Conservation (phyloP, 129 eudicot genomes). For the Tagetes erecta region DNA sequence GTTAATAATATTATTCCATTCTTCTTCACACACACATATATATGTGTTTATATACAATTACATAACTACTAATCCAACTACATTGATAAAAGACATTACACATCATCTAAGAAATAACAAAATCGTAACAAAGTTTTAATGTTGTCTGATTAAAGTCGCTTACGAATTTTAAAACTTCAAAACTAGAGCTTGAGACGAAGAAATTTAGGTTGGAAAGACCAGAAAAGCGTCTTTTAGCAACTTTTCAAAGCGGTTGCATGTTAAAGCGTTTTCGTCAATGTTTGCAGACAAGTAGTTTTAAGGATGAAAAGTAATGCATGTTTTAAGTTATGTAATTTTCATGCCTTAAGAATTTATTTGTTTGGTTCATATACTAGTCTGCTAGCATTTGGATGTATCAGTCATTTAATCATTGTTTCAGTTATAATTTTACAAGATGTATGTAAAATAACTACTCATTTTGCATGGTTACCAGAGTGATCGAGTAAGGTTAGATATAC, state of each 20-base stretch:
- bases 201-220: too few species aligned
- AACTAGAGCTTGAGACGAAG: not conserved
- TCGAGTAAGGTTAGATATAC: not conserved
- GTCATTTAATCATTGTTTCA: not conserved
- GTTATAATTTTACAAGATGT: not conserved
- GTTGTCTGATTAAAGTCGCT: not conserved
- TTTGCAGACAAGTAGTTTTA: not conserved
- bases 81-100: not conserved
- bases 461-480: not conserved
- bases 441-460: not conserved
- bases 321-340: not conserved
- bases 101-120: not conserved
- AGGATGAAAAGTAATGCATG: too few species aligned
- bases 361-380: not conserved
- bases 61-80: not conserved
- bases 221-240: not conserved
- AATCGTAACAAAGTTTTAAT: not conserved
- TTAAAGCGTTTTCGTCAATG: not conserved
- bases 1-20: slow-evolving; percentile 19
- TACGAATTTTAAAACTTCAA: not conserved
- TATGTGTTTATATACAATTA: not conserved
- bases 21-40: not conserved
- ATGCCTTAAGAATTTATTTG: not conserved
- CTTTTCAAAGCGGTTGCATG: not conserved
- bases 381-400: not conserved